Base-by-base conservation (phyloP, 1,139 yeast species). In the Lizanozyma gosingica region DNA sequence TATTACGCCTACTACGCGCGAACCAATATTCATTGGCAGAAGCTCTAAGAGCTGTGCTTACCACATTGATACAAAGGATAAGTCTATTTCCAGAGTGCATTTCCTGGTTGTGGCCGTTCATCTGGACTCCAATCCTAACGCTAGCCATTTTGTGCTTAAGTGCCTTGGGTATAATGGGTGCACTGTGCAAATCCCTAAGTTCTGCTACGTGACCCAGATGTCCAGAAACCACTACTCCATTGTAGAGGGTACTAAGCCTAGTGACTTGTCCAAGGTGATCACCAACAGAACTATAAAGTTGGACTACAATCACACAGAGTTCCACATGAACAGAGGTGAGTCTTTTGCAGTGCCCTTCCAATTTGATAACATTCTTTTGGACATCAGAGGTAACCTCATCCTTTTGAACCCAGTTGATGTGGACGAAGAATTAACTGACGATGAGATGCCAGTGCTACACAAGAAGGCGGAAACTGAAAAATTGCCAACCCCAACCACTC, bases 111-210 rank as follows among this genome's bases (percentile, higher is more conserved):
- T 22, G 6, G 29, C 29, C 11, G 51, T 69, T 34, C 50, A 55
- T 17, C 48, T 67, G 14, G 39, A 41, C n/a, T 41, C 42, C 14
- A 50, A 55, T 34, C 56, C 60, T 44, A 49, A 53, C 37, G 45
- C 49, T 4, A 52, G 55, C 36, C 56, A 54, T 35, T 53, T 68
- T 41, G 53, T 49, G 4, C 51, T 70, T 40, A 59, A 59, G 17
- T 70, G 76, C 44, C 51, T 67, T 45, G 76, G 76, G 1, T 56
- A 59, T 44, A 69, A 69, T 46, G 76, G 76, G 11, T 56, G 65
- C 44, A 69, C 65, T 16, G 56, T 70, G 39, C 59, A 65, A 35
- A 57, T 70, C 35, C 76, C 76, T 3, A 60, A 55, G 42, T 55
- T 67, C 15, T 70, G 75, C 45, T 54, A 53, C 43, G 58, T 62